Percentiles rank a stretch among this genome's conserved stretches.
Conservation (phyloP, 169 alveolate genomes). For the Plasmodium ovale region DNA sequence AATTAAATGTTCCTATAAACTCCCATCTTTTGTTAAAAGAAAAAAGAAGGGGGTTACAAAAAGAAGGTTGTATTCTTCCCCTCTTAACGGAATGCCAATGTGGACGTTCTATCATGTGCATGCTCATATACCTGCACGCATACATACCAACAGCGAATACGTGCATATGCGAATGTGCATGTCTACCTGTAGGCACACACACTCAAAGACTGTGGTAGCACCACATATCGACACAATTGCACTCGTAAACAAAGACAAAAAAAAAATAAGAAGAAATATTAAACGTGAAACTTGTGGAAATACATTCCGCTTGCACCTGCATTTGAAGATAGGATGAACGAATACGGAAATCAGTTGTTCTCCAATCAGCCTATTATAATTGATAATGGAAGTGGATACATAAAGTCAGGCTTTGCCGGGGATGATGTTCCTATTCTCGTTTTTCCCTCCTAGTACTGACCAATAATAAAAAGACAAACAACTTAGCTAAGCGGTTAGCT, state of each 20-base stretch:
- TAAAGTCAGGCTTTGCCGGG: conserved; percentile 87
- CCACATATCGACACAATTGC: no score
- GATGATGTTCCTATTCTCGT: conserved; percentile 84
- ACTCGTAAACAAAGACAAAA: neutral
- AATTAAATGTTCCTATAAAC: neutral
- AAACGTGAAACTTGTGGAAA: no score
- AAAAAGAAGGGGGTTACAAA: neutral
- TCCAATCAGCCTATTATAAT: conserved; percentile 82
- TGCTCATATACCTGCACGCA: neutral
- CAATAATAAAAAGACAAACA: no score
- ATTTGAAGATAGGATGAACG: conserved; percentile 34
- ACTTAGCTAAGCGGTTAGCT: no score
- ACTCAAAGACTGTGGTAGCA: no score
- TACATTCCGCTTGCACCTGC: neutral
- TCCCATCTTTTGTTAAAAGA: conserved; percentile 1
- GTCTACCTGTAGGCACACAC: neutral
- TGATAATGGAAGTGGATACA: conserved; percentile 85
- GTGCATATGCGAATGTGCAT: neutral
- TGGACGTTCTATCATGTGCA: neutral
- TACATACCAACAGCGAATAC: neutral
- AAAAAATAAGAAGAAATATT: no score
- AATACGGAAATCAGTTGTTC: conserved; percentile 47
- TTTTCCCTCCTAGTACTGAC: conserved; percentile 80
- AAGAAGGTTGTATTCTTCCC: neutral
- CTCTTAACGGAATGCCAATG: neutral